Evolutionary conservation across 2,329 filamentous ascomycete species (phyloP).

Genomic region (Canariomyces notabilis): DNA sequence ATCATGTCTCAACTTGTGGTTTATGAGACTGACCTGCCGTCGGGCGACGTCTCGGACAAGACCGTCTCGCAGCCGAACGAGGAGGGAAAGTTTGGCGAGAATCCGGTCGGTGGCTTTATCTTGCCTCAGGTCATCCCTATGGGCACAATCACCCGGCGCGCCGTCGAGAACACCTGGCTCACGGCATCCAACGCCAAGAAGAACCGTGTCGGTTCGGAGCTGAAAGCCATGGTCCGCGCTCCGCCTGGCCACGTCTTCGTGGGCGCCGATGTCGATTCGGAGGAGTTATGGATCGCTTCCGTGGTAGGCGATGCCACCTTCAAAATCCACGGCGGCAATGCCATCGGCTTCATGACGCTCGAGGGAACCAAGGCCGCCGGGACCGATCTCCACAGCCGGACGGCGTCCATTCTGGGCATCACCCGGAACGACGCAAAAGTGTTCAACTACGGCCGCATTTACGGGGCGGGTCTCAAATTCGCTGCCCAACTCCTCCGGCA

Average conservation of each 20-base stretch:
- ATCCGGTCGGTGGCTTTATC: constrained; percentile 65
- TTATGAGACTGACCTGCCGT: constrained; percentile 60
- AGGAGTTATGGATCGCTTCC: constrained; percentile 97
- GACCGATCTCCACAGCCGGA: constrained; percentile 91
- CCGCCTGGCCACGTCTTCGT: constrained; percentile 90
- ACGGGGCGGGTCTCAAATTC: constrained; percentile 94
- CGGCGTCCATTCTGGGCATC: constrained; percentile 86
- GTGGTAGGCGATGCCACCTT: constrained; percentile 93
- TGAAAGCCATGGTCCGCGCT: constrained; percentile 94
- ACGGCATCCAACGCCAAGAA: constrained; percentile 96
- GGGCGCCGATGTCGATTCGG: constrained; percentile 93
- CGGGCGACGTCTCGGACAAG: constrained; percentile 14
- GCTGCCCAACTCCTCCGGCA: constrained; percentile 84
- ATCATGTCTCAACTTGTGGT: constrained; percentile 96
- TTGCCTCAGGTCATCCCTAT: constrained; percentile 95
- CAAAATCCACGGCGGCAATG: constrained; percentile 90
- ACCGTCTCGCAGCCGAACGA: constrained; percentile 3
- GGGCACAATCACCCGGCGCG: constrained; percentile 91
- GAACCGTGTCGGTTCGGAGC: constrained; percentile 91
- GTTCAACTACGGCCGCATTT: constrained; percentile 98
- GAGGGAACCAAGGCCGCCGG: constrained; percentile 93
- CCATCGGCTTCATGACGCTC: constrained; percentile 97
- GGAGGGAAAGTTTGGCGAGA: constrained; percentile 19
- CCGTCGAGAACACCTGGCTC: constrained; percentile 97
- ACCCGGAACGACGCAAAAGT: constrained; percentile 93